These are phyloP conservation scores for Argentina anserina DNA, from an alignment of 306 rosid genomes.

Conservation along the genomic window DNA sequence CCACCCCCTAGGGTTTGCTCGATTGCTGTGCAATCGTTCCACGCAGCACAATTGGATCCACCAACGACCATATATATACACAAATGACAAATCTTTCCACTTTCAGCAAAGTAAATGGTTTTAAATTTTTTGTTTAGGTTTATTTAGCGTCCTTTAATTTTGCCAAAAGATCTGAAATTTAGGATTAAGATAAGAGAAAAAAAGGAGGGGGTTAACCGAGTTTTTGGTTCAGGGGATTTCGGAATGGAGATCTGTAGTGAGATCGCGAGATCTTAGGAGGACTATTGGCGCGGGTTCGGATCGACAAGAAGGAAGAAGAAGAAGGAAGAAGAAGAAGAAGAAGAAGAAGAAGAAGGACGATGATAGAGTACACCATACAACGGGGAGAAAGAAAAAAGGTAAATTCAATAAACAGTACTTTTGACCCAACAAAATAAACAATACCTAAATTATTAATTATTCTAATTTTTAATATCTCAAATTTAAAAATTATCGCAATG, in stretches of 20 bases:
- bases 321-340: background rate
- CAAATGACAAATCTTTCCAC: slow-evolving; percentile 14
- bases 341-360: background rate
- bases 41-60: slow-evolving; percentile 37
- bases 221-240: background rate
- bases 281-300: background rate
- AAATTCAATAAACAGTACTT: too few species aligned
- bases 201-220: background rate
- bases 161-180: slow-evolving; percentile 24
- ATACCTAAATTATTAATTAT: too few species aligned
- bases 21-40: slow-evolving; percentile 27
- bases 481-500: too few species aligned
- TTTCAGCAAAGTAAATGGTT: background rate
- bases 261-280: slow-evolving; percentile 17
- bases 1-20: slow-evolving; percentile 23
- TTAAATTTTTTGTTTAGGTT: slow-evolving; percentile 24
- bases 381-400: background rate
- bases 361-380: background rate
- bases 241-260: slow-evolving; percentile 17
- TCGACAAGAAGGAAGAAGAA: background rate
- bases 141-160: slow-evolving; percentile 13
- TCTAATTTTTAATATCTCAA: too few species aligned
- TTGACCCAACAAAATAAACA: too few species aligned
- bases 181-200: background rate
- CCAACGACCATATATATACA: slow-evolving; percentile 54